Percentiles rank a stretch among this genome's conserved stretches.
Conservation (phyloP, 139 green algal species). For the Coelastrella sp. region DNA sequence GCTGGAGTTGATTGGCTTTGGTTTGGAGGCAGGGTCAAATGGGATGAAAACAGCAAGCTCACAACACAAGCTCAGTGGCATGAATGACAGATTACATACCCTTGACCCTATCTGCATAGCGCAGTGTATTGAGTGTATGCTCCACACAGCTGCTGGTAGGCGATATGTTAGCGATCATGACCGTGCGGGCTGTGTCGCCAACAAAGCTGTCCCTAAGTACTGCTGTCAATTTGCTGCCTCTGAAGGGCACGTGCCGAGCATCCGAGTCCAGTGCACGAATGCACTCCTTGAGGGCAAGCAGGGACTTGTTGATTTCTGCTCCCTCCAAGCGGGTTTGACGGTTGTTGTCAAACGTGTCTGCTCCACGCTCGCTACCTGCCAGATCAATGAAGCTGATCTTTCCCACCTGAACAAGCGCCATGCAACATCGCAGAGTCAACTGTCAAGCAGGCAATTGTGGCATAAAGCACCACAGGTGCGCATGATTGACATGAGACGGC, state of each 20-base stretch:
- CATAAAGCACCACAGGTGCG: background rate
- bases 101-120: constrained; percentile 98
- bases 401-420: constrained; percentile 64
- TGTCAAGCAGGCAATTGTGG: background rate
- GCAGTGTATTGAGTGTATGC: constrained; percentile 98
- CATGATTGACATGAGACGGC: too few species aligned
- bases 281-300: constrained; percentile 96
- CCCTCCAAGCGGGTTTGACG: constrained; percentile 90
- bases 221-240: constrained; percentile 42
- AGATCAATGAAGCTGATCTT: constrained; percentile 99
- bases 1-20: too few species aligned
- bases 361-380: constrained; percentile 96
- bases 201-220: constrained; percentile 85
- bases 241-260: constrained; percentile 96
- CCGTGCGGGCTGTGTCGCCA: constrained; percentile 86
- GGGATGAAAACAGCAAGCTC: too few species aligned
- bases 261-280: constrained; percentile 94
- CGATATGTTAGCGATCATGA: constrained; percentile 99
- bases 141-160: constrained; percentile 89
- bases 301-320: constrained; percentile 98
- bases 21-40: too few species aligned
- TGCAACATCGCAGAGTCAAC: background rate
- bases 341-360: constrained; percentile 98
- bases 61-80: too few species aligned
- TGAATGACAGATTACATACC: constrained; percentile 53